These are phyloP conservation scores for Chlamydomonas applanata DNA, from an alignment of 139 green algal genomes.

Conservation along the genomic window DNA sequence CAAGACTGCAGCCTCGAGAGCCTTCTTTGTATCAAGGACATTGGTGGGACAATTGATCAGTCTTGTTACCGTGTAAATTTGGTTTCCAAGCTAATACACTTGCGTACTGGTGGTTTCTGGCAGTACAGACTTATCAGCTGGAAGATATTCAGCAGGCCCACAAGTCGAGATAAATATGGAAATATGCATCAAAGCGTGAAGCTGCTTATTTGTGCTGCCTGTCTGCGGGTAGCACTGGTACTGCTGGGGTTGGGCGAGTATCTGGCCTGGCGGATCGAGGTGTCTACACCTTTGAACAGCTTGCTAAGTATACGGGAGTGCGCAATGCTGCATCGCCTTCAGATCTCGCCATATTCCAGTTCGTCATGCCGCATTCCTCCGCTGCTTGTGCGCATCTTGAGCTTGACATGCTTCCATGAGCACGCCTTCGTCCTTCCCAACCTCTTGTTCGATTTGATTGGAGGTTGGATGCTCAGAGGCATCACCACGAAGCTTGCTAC, in stretches of 20 bases:
- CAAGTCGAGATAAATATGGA: no score
- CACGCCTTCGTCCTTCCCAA: conserved; percentile 40
- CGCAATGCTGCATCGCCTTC: conserved; percentile 17
- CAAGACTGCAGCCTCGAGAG: no score
- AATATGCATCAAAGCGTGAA: not conserved
- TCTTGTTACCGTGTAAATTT: no score
- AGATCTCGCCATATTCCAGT: conserved; percentile 40
- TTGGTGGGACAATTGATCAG: no score
- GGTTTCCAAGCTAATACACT: no score
- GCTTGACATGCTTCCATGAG: not conserved
- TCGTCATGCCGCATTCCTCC: conserved; percentile 35
- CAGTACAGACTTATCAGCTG: no score
- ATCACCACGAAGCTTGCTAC: not conserved
- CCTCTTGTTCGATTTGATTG: conserved; percentile 34
- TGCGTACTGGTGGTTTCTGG: no score
- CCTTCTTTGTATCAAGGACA: no score
- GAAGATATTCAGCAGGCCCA: no score
- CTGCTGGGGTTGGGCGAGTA: conserved; percentile 18
- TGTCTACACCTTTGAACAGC: conserved; percentile 48
- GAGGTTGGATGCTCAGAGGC: conserved; percentile 17
- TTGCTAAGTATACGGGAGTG: conserved; percentile 38
- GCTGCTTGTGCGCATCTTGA: conserved; percentile 35
- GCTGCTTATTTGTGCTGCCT: not conserved
- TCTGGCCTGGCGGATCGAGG: conserved; percentile 43
- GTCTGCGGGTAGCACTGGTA: conserved; percentile 15